These are phyloP conservation scores for Furcasterigmium sp. DNA, from an alignment of 2,329 filamentous ascomycete genomes.

Conservation along the genomic window DNA sequence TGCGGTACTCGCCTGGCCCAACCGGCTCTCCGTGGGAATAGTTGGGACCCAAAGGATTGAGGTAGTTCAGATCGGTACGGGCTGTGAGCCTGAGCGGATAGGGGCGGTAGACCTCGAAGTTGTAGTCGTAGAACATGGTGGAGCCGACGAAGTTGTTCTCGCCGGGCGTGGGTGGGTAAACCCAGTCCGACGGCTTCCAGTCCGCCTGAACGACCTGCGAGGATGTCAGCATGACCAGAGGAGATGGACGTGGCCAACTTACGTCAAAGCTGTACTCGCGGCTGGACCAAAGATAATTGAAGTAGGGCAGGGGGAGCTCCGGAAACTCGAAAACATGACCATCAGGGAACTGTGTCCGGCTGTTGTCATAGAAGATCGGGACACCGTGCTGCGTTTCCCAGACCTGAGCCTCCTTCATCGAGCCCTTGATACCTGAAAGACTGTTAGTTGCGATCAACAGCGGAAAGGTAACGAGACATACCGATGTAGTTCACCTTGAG, in stretches of 20 bases:
- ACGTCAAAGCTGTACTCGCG: slow-evolving; percentile 10
- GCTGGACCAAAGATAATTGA: slow-evolving; percentile 12
- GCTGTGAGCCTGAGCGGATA: slow-evolving; percentile 5
- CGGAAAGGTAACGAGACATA: rapidly evolving
- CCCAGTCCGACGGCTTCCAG: slow-evolving; percentile 9
- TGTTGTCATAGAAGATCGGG: slow-evolving; percentile 10
- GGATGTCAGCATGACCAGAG: neutral
- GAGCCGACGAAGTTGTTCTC: slow-evolving; percentile 7
- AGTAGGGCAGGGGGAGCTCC: slow-evolving; percentile 9
- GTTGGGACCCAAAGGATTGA: slow-evolving; percentile 1
- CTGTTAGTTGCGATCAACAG: too few species aligned
- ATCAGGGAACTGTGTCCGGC: slow-evolving; percentile 14
- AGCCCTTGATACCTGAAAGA: slow-evolving; percentile 7
- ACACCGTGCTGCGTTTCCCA: slow-evolving; percentile 13
- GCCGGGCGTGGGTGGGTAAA: slow-evolving; percentile 4
- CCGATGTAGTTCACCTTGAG: slow-evolving; percentile 9
- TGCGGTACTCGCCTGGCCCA: slow-evolving; percentile 11
- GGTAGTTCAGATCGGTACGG: neutral
- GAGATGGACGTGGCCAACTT: neutral
- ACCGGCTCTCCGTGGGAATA: slow-evolving; percentile 10
- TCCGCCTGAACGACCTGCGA: slow-evolving; percentile 2
- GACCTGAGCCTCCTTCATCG: slow-evolving; percentile 9
- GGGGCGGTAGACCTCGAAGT: neutral
- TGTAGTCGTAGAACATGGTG: slow-evolving; percentile 1
- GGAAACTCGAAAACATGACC: slow-evolving; percentile 11